Percentiles rank a stretch among this genome's conserved stretches.
These are phyloP conservation scores for Rhododendron griersonianum DNA, from an alignment of 148 eudicot species.

Conservation along the genomic window DNA sequence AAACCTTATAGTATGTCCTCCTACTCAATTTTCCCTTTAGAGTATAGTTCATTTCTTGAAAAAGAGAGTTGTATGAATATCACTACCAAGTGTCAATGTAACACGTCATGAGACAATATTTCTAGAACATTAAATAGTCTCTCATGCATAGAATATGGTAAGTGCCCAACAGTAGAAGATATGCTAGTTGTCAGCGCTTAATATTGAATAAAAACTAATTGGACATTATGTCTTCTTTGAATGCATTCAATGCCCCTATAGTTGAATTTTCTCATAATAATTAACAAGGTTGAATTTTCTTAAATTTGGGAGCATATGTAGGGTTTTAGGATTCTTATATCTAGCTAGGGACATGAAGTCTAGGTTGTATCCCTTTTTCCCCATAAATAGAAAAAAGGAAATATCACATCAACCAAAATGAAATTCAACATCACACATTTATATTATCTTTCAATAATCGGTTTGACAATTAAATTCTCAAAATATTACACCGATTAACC, in stretches of 20 bases:
- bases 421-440: neutral
- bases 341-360: neutral
- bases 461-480: neutral
- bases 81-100: neutral
- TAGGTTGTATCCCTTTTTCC: neutral
- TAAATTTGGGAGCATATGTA: neutral
- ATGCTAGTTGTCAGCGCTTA: neutral
- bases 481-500: neutral
- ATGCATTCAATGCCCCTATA: neutral
- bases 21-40: no score
- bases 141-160: neutral
- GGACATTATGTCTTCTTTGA: neutral
- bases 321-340: neutral
- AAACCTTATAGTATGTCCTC: no score
- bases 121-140: neutral
- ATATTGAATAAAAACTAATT: neutral
- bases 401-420: neutral
- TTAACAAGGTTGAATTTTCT: neutral
- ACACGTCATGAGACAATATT: neutral
- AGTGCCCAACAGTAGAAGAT: neutral
- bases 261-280: neutral
- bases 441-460: neutral
- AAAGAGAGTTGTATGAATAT: no score
- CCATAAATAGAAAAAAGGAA: neutral
- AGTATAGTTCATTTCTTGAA: neutral